Base-by-base conservation (phyloP, 2,329 filamentous ascomycete genomes). In the Alternaria gansuensis region DNA sequence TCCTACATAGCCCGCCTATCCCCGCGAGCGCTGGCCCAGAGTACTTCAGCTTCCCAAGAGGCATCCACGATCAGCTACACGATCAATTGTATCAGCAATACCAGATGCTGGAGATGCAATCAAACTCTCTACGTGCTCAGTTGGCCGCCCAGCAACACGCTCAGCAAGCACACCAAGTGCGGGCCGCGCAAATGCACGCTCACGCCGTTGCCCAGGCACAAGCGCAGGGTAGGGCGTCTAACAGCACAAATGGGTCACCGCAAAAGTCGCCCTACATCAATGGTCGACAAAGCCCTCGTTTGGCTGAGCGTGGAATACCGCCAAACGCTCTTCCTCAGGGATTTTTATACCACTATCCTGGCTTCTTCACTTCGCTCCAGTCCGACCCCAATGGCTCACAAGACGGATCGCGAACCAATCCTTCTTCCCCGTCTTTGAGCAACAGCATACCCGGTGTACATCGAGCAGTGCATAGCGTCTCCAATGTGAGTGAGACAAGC, bases 81-180 rank as follows among this genome's bases (percentile, higher is more conserved):
- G 79, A 83, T 55, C 79, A 82, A 60, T 68, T 82, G n/a, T 81
- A 74, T 59, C 81, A 82, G 68, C 81, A 82, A 59, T 83, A 80
- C 46, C 81, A 82, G 60, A 73, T 81, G 57, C 67, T 81, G 31
- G 78, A 81, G 64, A 78, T 80, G 63, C 78, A 80, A 60, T 75
- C 71, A 5, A 77, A 77, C 48, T 70, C 68, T 17, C 49, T 78
- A 8, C 72, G 72, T 45, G 74, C 74, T 11, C 76, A 78, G 54
- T 62, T 78, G 28, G 72, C 74, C 55, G 67, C 72, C 36, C 75
- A 75, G 49, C 74, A 78, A 54, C 75, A 75, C 37, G 73, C 69
- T 5, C 75, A 77, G 49, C 78, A 79, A 64, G 75, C 72, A 43
- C 78, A 80, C 39, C 71, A 74, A 43, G 72, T 62, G 14, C 72